Conservation (phyloP, 352 stramenopile species). For the Pythium volutum region DNA sequence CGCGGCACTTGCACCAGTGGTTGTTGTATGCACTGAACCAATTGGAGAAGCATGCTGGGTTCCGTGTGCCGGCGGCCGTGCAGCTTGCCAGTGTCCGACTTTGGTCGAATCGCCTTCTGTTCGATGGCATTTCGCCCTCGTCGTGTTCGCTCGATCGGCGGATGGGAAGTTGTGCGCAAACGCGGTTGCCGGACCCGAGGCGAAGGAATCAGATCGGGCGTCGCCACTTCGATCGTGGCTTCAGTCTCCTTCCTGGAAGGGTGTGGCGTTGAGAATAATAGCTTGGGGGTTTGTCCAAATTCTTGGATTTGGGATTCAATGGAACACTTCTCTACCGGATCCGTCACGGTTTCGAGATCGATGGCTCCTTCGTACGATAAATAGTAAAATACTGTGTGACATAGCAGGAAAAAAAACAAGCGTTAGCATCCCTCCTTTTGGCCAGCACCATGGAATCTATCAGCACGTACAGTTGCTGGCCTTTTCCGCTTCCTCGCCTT, state of each 20-base stretch:
- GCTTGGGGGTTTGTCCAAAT: constrained; percentile 88
- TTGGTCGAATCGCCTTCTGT: constrained; percentile 5
- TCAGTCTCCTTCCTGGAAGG: constrained; percentile 60
- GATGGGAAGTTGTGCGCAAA: constrained; percentile 6
- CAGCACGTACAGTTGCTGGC: constrained; percentile 70
- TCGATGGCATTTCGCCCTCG: constrained; percentile 18
- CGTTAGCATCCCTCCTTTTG: background rate
- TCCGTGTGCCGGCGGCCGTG: background rate
- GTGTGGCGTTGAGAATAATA: constrained; percentile 69
- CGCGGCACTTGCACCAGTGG: constrained; percentile 35
- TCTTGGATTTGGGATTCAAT: constrained; percentile 93
- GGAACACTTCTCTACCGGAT: constrained; percentile 92
- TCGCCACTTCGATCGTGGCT: constrained; percentile 51
- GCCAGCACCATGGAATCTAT: background rate
- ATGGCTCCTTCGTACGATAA: constrained; percentile 86
- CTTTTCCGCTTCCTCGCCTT: constrained; percentile 62
- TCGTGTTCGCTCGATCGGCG: constrained; percentile 22
- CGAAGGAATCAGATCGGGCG: constrained; percentile 40
- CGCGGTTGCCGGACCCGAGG: constrained; percentile 31
- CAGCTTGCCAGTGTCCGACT: constrained; percentile 32
- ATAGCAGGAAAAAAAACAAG: no score
- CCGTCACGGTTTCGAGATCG: constrained; percentile 80
- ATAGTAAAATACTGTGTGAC: constrained; percentile 84
- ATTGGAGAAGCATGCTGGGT: constrained; percentile 11
- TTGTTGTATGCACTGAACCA: constrained; percentile 47